Base-by-base conservation (phyloP, 371 early-diverging fungal species). In the Rhizopus sp. region DNA sequence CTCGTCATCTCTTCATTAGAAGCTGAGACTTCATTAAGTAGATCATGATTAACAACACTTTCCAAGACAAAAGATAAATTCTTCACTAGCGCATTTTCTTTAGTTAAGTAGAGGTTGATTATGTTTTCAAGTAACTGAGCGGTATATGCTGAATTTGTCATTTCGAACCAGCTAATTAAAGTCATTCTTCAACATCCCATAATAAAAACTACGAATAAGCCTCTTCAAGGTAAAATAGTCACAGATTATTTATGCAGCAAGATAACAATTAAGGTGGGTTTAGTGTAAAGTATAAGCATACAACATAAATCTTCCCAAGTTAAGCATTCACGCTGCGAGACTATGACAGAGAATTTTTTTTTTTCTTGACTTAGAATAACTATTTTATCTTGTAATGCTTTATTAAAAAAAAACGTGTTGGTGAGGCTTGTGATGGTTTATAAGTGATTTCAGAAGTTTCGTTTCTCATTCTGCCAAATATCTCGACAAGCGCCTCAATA, bases 61-160 rank as follows among this genome's bases (percentile, higher is more conserved):
- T 81, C 80, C 32, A 82, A 55, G 16, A 85, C 66, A 63, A 80
- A 79, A 12, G 83, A 73, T 2, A 83, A 55, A 29, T 65, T 57
- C 17, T 50, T 55, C 16, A 63, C 60, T 16, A 74, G 52, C 29
- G 49, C 10, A 5, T 50, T 45, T 23, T 74, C 70, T 33, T 68
- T 62, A 0, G 66, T 32, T 33, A 77, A 53, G 42, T 74, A 72
- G 9, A 60, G 46, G 10, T 37, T 56, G 32, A 69, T 32, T 12
- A 69, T 40, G 40, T 53, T 62, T 38, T 51, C 59, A 39, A 64
- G 16, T 17, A 68, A 37, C 32, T 62, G 50, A 6, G 38, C 29
- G 38, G 45, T 50, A 30, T 68, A 56, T 23, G 49, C 40, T 30
- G 58, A 49, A 8, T 62, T 57, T 34, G 51, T 45, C 32, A 59